Evolutionary conservation across 2,329 filamentous ascomycete genomes (phyloP).

Genomic region (Aspergillus spinulosporus): DNA sequence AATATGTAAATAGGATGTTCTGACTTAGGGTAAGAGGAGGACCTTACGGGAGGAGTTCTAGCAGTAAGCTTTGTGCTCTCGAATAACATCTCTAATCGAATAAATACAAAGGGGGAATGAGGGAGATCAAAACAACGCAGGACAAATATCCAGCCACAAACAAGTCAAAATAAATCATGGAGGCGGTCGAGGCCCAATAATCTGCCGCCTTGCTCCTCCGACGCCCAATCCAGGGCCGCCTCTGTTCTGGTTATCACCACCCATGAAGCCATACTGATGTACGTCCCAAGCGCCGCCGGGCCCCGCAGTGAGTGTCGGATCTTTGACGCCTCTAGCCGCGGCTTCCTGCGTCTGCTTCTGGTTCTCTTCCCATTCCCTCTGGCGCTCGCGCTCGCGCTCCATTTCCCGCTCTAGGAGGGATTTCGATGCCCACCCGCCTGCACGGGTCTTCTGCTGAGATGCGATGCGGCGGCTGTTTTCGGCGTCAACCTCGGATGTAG

Average conservation of each 20-base stretch:
- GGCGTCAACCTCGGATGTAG: slow-evolving; percentile 56
- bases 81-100: background rate
- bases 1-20: too few relatives aligned
- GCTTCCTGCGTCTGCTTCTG: slow-evolving; percentile 55
- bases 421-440: slow-evolving; percentile 62
- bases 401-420: slow-evolving; percentile 66
- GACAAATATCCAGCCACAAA: background rate
- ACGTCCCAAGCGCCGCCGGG: slow-evolving; percentile 60
- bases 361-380: slow-evolving; percentile 64
- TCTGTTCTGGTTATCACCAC: slow-evolving; percentile 62
- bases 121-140: background rate
- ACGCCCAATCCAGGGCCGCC: slow-evolving; percentile 53
- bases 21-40: too few relatives aligned
- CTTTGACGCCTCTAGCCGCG: slow-evolving; percentile 41
- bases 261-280: slow-evolving; percentile 64
- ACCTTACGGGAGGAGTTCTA: background rate
- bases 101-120: background rate
- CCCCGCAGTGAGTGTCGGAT: slow-evolving; percentile 49
- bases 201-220: slow-evolving; percentile 60
- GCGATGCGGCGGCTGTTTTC: slow-evolving; percentile 57
- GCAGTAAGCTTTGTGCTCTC: background rate
- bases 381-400: slow-evolving; percentile 65
- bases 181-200: slow-evolving; percentile 61
- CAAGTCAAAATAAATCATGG: slow-evolving; percentile 26
- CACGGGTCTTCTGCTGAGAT: slow-evolving; percentile 59